Conservation (phyloP, 2,329 filamentous ascomycete species). For the Penicillium sp. region DNA sequence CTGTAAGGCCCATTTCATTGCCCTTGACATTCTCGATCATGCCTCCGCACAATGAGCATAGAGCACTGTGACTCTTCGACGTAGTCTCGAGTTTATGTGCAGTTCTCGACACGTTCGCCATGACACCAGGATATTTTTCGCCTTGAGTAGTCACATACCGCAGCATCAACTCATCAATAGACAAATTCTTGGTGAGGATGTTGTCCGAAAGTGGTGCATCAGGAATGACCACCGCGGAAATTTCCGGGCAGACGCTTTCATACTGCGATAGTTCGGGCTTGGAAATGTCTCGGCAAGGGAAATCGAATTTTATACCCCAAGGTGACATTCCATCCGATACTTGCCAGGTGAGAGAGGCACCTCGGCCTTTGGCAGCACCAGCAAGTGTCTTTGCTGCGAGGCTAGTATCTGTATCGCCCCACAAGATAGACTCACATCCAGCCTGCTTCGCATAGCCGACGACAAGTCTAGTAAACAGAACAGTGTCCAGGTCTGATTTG, state of each 20-base stretch:
- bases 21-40: conserved; percentile 65
- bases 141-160: conserved; percentile 88
- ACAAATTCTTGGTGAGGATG: conserved; percentile 59
- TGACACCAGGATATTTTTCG: conserved; percentile 82
- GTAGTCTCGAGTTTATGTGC: conserved; percentile 71
- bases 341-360: conserved; percentile 78
- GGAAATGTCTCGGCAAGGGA: conserved; percentile 81
- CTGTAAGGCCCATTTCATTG: conserved; percentile 54
- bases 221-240: conserved; percentile 52
- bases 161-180: conserved; percentile 86
- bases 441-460: conserved; percentile 62
- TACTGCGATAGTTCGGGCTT: conserved; percentile 77
- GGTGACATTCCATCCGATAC: conserved; percentile 71
- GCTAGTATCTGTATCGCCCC: conserved; percentile 83
- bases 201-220: conserved; percentile 39
- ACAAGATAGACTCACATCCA: conserved; percentile 69
- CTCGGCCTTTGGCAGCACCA: conserved; percentile 88
- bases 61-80: conserved; percentile 30
- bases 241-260: conserved; percentile 53
- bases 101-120: conserved; percentile 92
- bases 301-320: conserved; percentile 65
- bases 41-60: conserved; percentile 70
- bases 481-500: conserved; percentile 68
- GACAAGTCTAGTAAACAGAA: conserved; percentile 72
- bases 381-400: conserved; percentile 83